phyloP scores from a whole-genome alignment of 139 green algal species.

The Closterium sp. region DNA sequence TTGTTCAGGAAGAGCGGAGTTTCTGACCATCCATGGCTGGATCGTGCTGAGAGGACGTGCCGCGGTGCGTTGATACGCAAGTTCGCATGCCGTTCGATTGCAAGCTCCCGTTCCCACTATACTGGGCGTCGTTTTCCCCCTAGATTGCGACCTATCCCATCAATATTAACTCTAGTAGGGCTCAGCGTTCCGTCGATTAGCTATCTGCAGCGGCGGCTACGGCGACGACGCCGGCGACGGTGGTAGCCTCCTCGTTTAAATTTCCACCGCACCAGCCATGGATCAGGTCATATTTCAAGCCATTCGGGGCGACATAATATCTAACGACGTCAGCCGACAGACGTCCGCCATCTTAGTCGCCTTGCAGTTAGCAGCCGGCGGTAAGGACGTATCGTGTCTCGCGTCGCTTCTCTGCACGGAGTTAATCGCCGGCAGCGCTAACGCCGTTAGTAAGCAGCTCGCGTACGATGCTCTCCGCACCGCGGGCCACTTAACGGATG shows the following conservation, averaged over 20 bases:
- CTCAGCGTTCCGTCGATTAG: neutral
- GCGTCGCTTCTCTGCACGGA: constrained; percentile 26
- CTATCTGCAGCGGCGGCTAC: neutral
- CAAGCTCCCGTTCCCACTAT: neutral
- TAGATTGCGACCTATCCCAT: neutral
- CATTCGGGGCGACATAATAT: constrained; percentile 6
- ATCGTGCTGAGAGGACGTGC: too few relatives aligned
- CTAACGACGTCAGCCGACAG: constrained; percentile 8
- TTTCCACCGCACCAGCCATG: neutral
- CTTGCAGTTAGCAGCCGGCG: constrained; percentile 29
- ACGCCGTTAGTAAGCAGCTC: constrained; percentile 39
- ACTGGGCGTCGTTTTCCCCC: neutral
- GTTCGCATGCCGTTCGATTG: neutral
- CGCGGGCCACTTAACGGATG: constrained; percentile 26
- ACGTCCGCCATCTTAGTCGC: constrained; percentile 15
- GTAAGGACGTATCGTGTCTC: constrained; percentile 42
- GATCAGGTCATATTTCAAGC: constrained; percentile 1
- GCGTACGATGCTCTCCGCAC: constrained; percentile 41
- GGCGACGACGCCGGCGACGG: too few relatives aligned
- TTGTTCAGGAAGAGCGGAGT: too few relatives aligned
- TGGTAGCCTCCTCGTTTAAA: neutral
- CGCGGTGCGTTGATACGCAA: neutral
- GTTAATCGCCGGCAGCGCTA: constrained; percentile 7
- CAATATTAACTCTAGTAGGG: neutral
- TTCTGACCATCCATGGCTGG: too few relatives aligned